Evolutionary conservation across 2,329 filamentous ascomycete species (phyloP).

Genomic region (Cordyceps militaris): DNA sequence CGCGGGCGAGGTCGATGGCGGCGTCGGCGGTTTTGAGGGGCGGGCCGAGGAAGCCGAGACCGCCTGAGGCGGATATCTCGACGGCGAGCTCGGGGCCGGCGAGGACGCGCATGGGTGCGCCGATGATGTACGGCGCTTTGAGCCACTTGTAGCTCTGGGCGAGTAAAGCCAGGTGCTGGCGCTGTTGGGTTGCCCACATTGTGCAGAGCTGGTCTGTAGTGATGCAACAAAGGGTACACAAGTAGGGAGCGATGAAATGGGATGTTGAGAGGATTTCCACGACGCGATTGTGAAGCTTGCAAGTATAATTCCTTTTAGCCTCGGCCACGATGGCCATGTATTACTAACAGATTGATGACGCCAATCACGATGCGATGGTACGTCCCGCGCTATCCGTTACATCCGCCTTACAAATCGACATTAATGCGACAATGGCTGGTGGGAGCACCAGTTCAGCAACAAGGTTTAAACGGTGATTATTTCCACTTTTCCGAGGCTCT

Average conservation of each 20-base stretch:
- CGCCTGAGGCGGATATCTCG: conserved; percentile 63
- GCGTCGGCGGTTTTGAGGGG: conserved; percentile 28
- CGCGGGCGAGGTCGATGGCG: conserved; percentile 24
- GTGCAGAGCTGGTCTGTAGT: background rate
- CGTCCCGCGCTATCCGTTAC: background rate
- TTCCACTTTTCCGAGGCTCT: too few relatives aligned
- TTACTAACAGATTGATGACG: background rate
- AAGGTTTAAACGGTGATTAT: too few relatives aligned
- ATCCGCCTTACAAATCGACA: background rate
- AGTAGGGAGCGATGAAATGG: background rate
- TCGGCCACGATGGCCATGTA: too few relatives aligned
- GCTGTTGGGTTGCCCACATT: background rate
- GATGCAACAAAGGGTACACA: background rate
- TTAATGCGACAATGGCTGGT: too few relatives aligned
- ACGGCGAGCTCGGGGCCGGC: conserved; percentile 47
- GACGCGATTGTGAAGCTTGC: background rate
- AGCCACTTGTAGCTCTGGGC: conserved; percentile 22
- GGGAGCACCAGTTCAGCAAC: background rate
- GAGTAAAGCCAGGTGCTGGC: conserved; percentile 4
- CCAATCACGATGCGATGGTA: background rate
- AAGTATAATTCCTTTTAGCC: too few relatives aligned
- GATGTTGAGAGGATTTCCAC: background rate
- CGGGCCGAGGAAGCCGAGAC: conserved; percentile 47
- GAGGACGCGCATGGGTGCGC: conserved; percentile 65
- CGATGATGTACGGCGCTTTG: conserved; percentile 44